Conservation (phyloP, 2,329 filamentous ascomycete genomes). For the Thermoascus crustaceus region DNA sequence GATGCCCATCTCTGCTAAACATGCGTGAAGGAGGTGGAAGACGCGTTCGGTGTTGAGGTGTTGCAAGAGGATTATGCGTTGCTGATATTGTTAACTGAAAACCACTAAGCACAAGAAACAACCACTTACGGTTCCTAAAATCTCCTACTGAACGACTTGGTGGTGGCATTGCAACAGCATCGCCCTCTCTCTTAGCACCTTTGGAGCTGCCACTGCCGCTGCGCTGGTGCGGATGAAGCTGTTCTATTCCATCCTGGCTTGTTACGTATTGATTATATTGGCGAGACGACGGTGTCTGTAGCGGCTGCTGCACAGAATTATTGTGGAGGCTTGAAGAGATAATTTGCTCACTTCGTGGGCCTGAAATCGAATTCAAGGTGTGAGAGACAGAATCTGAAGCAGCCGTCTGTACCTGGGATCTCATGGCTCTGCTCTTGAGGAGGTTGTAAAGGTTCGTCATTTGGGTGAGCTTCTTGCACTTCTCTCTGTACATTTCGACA, state of each 20-base stretch:
- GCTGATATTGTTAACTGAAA: neutral
- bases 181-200: conserved; percentile 14
- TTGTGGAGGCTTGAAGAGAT: conserved; percentile 9
- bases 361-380: conserved; percentile 32
- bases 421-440: conserved; percentile 49
- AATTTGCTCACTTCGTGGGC: conserved; percentile 12
- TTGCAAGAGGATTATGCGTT: conserved; percentile 1
- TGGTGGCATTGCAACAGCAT: conserved; percentile 24
- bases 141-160: conserved; percentile 15
- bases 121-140: conserved; percentile 17
- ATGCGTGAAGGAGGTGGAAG: conserved; percentile 7
- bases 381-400: conserved; percentile 46
- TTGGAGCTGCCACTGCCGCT: conserved; percentile 33
- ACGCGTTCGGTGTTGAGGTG: conserved; percentile 10
- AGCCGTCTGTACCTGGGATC: conserved; percentile 46
- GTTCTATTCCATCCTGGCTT: conserved; percentile 24
- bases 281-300: conserved; percentile 17
- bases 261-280: conserved; percentile 15
- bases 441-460: conserved; percentile 54
- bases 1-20: neutral
- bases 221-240: conserved; percentile 31
- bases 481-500: conserved; percentile 57
- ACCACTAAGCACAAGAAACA: neutral
- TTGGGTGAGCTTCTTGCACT: conserved; percentile 60
- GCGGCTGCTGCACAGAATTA: conserved; percentile 13